Conservation (phyloP, 257 asterid species). For the Capsicum pubescens region DNA sequence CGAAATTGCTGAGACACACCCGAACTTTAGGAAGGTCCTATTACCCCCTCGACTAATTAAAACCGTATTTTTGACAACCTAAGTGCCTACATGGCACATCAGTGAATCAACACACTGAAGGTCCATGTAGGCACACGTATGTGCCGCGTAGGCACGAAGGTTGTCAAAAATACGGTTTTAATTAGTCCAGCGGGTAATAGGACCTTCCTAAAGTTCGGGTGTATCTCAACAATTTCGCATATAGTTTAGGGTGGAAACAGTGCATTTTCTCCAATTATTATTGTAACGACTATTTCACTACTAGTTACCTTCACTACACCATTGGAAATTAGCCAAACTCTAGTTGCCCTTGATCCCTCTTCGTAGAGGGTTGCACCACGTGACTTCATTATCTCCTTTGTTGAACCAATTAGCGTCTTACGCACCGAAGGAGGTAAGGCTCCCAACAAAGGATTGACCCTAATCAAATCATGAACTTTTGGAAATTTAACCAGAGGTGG, state of each 20-base stretch:
- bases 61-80: no score
- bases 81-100: no score
- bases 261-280: neutral
- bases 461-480: slow-evolving; percentile 65
- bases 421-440: slow-evolving; percentile 71
- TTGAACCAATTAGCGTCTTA: slow-evolving; percentile 65
- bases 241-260: no score
- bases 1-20: no score
- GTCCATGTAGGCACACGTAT: neutral
- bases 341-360: slow-evolving; percentile 78
- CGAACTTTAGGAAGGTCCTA: no score
- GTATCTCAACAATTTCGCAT: neutral
- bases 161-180: slow-evolving; percentile 5
- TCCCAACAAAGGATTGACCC: slow-evolving; percentile 83
- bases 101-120: no score
- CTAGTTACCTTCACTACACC: slow-evolving; percentile 88
- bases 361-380: slow-evolving; percentile 69
- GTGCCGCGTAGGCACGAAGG: no score
- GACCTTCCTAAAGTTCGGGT: no score
- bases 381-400: slow-evolving; percentile 77
- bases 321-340: slow-evolving; percentile 83
- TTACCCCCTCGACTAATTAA: no score
- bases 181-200: neutral
- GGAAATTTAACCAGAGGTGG: slow-evolving; percentile 84
- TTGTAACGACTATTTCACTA: slow-evolving; percentile 30